Evolutionary conservation across 176 grass and related monocot species (phyloP).

Genomic region (Eremochloa ophiuroides): DNA sequence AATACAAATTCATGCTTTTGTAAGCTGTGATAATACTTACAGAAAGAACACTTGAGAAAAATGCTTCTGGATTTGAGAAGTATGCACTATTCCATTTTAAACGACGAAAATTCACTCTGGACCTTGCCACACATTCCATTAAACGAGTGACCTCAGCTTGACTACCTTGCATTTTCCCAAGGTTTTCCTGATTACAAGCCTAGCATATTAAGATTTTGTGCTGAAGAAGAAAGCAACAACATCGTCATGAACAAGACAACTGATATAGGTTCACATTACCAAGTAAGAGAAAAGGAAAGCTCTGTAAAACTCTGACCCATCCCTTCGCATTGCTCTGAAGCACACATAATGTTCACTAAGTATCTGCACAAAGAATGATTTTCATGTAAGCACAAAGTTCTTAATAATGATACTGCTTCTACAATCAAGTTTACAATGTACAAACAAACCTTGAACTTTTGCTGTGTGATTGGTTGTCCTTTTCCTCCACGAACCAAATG

Average conservation of each 20-base stretch:
- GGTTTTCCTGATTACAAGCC: not conserved
- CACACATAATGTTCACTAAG: not conserved
- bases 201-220: not conserved
- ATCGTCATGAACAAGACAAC: not conserved
- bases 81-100: not conserved
- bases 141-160: not conserved
- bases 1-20: not conserved
- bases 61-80: not conserved
- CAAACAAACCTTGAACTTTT: slow-evolving; percentile 14
- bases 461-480: not conserved
- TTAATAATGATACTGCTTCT: not conserved
- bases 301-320: slow-evolving; percentile 18
- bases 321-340: not conserved
- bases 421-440: not conserved
- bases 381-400: not conserved
- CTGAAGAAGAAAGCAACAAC: not conserved
- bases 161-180: not conserved
- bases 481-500: not conserved
- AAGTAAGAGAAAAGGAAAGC: slow-evolving; percentile 19
- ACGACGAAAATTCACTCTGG: not conserved
- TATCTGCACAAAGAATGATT: not conserved
- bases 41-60: not conserved
- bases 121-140: not conserved
- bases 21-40: not conserved
- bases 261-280: not conserved